Evolutionary conservation across 108 stramenopile genomes (phyloP).

Genomic region (Cyclotella cryptica): DNA sequence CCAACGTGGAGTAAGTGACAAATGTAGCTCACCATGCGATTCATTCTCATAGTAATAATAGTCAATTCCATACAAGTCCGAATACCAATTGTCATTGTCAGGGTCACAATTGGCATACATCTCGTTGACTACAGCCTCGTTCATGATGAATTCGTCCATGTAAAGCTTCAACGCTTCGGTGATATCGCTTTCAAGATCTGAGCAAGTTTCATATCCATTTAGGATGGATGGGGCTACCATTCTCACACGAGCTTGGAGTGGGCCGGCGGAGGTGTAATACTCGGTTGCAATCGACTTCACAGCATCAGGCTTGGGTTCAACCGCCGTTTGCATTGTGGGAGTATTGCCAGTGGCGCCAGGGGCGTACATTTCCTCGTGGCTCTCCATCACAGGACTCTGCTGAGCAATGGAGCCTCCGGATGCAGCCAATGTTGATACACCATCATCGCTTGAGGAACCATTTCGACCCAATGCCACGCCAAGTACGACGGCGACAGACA

Average conservation of each 20-base stretch:
- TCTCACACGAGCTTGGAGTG: slow-evolving; percentile 23
- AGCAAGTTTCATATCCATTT: slow-evolving; percentile 42
- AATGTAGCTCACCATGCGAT: neutral
- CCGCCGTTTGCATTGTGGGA: neutral
- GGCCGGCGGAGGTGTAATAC: slow-evolving; percentile 20
- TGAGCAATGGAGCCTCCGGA: neutral
- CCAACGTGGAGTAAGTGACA: too few relatives aligned
- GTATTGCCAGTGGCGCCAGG: neutral
- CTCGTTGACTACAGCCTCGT: slow-evolving; percentile 10
- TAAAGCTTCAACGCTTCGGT: slow-evolving; percentile 38
- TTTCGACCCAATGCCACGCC: slow-evolving; percentile 4
- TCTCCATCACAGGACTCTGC: neutral
- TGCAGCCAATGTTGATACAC: neutral
- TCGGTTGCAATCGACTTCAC: neutral
- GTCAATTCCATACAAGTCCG: slow-evolving; percentile 19
- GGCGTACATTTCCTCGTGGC: neutral
- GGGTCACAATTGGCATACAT: slow-evolving; percentile 28
- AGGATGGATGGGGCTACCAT: slow-evolving; percentile 15
- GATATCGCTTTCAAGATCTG: slow-evolving; percentile 37
- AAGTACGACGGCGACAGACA: neutral
- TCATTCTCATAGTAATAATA: slow-evolving; percentile 9
- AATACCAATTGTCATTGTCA: slow-evolving; percentile 27
- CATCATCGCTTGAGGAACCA: neutral
- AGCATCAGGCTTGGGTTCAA: neutral
- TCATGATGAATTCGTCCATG: slow-evolving; percentile 26